Conservation (phyloP, 305 asterid genomes). For the Fraxinus ornus region DNA sequence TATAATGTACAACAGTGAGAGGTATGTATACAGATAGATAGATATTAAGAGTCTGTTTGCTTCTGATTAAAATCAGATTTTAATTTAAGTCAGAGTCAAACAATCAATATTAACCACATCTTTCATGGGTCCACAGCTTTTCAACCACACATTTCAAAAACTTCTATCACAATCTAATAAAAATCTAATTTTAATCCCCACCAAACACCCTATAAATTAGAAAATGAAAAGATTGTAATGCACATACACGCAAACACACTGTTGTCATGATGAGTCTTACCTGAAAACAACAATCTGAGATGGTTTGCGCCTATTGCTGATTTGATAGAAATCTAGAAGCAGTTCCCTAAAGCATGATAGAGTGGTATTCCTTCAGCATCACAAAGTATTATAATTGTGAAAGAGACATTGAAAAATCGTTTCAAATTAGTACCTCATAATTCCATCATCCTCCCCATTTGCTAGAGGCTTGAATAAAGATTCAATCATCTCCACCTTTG, state of each 20-base stretch:
- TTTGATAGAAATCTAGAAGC: constrained; percentile 70
- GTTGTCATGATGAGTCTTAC: constrained; percentile 35
- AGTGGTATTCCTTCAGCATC: constrained; percentile 21
- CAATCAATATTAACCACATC: no score
- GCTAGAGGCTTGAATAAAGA: constrained; percentile 74
- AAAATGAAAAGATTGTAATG: constrained; percentile 8
- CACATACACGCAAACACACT: not conserved
- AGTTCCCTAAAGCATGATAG: constrained; percentile 63
- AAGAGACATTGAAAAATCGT: constrained; percentile 12
- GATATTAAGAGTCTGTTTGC: no score
- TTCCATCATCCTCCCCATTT: constrained; percentile 85
- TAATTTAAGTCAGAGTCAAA: no score
- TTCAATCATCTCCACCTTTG: constrained; percentile 85
- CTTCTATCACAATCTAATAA: no score
- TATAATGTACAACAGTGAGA: no score
- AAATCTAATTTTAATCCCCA: no score
- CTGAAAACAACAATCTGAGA: constrained; percentile 80
- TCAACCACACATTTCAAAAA: no score
- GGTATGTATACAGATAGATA: no score
- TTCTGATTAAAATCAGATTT: no score
- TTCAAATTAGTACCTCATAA: constrained; percentile 60
- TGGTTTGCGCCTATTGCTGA: constrained; percentile 74
- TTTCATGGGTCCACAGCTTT: no score
- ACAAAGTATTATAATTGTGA: constrained; percentile 6
- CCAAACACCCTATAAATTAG: not conserved